These are phyloP conservation scores for Dictyostelium citrinum DNA, from an alignment of 78 protist species.

Conservation along the genomic window DNA sequence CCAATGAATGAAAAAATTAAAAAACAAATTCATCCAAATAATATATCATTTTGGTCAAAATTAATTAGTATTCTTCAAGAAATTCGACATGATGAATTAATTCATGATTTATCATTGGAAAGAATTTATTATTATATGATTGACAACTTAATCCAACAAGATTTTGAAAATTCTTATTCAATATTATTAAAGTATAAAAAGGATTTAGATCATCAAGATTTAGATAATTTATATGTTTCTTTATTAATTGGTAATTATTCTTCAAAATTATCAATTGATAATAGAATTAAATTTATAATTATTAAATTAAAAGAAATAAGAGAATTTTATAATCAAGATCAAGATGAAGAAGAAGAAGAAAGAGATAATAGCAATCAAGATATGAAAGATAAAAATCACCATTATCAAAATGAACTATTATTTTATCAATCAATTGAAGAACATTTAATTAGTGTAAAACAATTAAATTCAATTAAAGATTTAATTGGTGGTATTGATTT, in stretches of 20 bases:
- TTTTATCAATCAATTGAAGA: slow-evolving; percentile 10
- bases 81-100: slow-evolving; percentile 16
- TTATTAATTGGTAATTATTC: slow-evolving; percentile 23
- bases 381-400: neutral
- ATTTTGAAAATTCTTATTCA: neutral
- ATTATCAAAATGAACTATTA: neutral
- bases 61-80: slow-evolving; percentile 21
- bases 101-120: slow-evolving; percentile 34
- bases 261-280: neutral
- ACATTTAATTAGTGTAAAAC: neutral
- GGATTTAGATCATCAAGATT: slow-evolving; percentile 18
- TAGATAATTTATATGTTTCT: neutral
- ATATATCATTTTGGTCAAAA: slow-evolving; percentile 30
- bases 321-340: neutral
- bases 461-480: neutral
- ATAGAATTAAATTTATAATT: slow-evolving; percentile 6
- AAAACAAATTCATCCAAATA: neutral
- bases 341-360: neutral
- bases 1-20: neutral
- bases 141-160: neutral
- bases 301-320: neutral
- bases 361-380: neutral
- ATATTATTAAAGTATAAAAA: slow-evolving; percentile 9
- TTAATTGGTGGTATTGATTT: neutral
- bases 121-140: slow-evolving; percentile 16